phyloP scores from a whole-genome alignment of 805 yeast genomes.

The Wickerhamiella domercqiae region DNA sequence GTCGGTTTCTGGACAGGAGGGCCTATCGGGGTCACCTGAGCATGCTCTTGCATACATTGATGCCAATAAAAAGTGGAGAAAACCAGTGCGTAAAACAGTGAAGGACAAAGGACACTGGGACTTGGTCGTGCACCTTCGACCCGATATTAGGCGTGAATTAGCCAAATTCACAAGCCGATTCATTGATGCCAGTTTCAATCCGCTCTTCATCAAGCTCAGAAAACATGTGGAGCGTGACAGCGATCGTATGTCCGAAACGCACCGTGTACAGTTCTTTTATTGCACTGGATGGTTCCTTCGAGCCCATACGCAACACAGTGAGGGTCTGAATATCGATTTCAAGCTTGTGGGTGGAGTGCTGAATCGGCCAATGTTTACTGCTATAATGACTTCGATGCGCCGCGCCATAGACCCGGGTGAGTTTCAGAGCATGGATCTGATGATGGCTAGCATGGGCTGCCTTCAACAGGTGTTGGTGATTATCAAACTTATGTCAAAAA shows the following conservation, averaged over 20 bases:
- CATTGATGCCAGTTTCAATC: constrained; percentile 61
- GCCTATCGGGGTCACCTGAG: constrained; percentile 31
- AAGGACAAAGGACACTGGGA: constrained; percentile 18
- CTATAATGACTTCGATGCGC: constrained; percentile 32
- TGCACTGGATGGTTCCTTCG: constrained; percentile 62
- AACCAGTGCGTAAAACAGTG: constrained; percentile 18
- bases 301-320: constrained; percentile 34
- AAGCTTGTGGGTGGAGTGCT: constrained; percentile 30
- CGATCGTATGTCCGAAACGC: constrained; percentile 19
- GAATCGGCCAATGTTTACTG: constrained; percentile 43
- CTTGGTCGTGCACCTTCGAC: constrained; percentile 13
- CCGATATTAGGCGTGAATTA: constrained; percentile 22
- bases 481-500: constrained; percentile 28
- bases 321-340: constrained; percentile 15
- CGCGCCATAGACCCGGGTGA: constrained; percentile 23
- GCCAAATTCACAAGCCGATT: constrained; percentile 40
- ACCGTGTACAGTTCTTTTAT: constrained; percentile 36
- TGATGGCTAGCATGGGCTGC: constrained; percentile 55
- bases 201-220: constrained; percentile 40
- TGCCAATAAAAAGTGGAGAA: constrained; percentile 48
- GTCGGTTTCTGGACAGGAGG: constrained; percentile 55
- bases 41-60: constrained; percentile 53
- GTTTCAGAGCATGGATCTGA: constrained; percentile 35
- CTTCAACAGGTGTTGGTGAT: constrained; percentile 45
- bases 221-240: constrained; percentile 30